These are phyloP conservation scores for Pseudognaphalium luteoalbum DNA, from an alignment of 129 eudicot species.

Conservation along the genomic window DNA sequence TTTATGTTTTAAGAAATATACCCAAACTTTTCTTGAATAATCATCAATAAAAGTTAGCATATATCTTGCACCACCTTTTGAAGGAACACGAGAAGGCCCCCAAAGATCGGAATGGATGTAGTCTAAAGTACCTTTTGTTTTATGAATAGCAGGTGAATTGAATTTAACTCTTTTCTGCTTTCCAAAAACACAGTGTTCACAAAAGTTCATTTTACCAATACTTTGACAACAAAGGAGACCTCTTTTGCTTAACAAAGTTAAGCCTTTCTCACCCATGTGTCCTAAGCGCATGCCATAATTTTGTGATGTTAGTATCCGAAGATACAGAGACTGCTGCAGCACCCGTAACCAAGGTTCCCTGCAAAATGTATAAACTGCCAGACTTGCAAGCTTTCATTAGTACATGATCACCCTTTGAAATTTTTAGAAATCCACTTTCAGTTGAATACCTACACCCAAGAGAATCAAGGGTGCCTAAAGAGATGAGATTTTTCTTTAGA, in stretches of 20 bases:
- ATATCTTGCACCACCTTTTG: background rate
- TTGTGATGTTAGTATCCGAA: background rate
- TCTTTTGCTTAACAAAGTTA: background rate
- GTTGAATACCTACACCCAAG: background rate
- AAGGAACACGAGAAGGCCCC: background rate
- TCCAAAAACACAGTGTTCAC: no score
- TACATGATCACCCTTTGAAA: background rate
- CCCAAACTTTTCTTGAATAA: no score
- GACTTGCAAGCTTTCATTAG: background rate
- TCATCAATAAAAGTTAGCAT: background rate
- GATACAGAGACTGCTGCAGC: background rate
- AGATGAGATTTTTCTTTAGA: background rate
- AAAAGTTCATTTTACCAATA: no score
- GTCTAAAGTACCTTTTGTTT: no score
- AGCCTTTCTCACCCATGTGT: background rate
- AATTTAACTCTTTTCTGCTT: no score
- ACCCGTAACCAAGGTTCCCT: background rate
- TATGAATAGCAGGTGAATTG: no score
- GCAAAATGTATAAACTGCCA: no score
- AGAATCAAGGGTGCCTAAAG: background rate
- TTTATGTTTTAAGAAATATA: no score
- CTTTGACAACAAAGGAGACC: background rate
- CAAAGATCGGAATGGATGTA: background rate
- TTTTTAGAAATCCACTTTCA: background rate
- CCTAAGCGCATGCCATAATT: background rate